These are phyloP conservation scores for Mycena haematopus DNA, from an alignment of 768 basidiomycete genomes.

Conservation along the genomic window DNA sequence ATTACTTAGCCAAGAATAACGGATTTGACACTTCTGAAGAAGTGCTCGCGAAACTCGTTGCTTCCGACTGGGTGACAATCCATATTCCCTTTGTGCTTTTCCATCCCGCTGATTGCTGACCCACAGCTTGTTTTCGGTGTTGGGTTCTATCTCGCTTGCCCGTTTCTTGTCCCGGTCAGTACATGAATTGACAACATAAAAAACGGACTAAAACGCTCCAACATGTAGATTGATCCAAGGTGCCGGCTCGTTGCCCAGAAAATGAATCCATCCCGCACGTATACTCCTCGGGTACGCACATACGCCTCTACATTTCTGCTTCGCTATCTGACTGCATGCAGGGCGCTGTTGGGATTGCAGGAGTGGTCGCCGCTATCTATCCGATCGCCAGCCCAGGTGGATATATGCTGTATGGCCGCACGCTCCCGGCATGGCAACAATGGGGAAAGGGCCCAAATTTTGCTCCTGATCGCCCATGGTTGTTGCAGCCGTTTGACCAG, in stretches of 20 bases:
- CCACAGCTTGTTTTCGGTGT: conserved; percentile 65
- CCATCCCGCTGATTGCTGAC: conserved; percentile 10
- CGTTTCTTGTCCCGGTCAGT: conserved; percentile 64
- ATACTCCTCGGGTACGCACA: conserved; percentile 60
- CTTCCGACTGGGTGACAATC: conserved; percentile 54
- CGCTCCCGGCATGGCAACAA: conserved; percentile 69
- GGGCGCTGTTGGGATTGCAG: conserved; percentile 77
- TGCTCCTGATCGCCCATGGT: conserved; percentile 57
- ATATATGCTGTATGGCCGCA: conserved; percentile 68
- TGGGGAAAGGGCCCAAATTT: conserved; percentile 62
- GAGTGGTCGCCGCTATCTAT: conserved; percentile 69
- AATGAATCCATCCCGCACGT: conserved; percentile 77
- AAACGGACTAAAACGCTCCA: not conserved
- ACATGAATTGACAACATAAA: not conserved
- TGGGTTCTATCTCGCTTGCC: conserved; percentile 70
- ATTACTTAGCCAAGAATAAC: conserved; percentile 70
- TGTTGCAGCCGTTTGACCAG: conserved; percentile 69
- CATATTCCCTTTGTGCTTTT: not conserved
- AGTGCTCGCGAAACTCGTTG: conserved; percentile 51
- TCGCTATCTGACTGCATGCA: conserved; percentile 30
- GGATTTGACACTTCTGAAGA: conserved; percentile 54
- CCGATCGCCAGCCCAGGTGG: conserved; percentile 70
- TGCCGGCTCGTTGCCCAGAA: conserved; percentile 70
- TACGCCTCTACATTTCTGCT: not conserved
- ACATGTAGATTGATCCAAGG: conserved; percentile 57